These are phyloP conservation scores for Psilocybe cyanescens DNA, from an alignment of 768 basidiomycete genomes.

Conservation along the genomic window DNA sequence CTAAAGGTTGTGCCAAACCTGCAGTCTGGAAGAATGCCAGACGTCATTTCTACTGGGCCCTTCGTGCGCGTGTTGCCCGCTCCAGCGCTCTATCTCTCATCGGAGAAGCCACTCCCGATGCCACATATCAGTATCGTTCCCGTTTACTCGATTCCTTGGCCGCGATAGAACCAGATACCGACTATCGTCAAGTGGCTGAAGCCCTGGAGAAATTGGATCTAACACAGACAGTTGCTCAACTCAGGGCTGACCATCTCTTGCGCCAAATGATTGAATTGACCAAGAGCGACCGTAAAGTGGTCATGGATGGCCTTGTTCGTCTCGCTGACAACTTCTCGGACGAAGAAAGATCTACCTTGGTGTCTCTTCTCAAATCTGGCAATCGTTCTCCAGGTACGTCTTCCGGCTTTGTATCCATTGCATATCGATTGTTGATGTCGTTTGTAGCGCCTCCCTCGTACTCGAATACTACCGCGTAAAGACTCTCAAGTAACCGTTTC, in stretches of 20 bases:
- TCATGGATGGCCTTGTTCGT: constrained; percentile 72
- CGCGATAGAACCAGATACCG: constrained; percentile 51
- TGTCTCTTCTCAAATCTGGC: constrained; percentile 61
- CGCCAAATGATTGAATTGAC: constrained; percentile 68
- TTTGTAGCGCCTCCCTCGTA: constrained; percentile 42
- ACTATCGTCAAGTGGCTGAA: constrained; percentile 62
- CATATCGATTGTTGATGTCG: constrained; percentile 1
- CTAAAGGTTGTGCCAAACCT: constrained; percentile 91
- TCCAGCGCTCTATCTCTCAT: constrained; percentile 67
- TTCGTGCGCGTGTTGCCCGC: constrained; percentile 79
- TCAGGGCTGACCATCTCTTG: constrained; percentile 72
- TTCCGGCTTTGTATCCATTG: background rate
- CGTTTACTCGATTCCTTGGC: constrained; percentile 68
- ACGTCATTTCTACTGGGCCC: constrained; percentile 92
- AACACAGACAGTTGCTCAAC: constrained; percentile 58
- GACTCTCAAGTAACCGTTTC: background rate
- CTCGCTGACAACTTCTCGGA: constrained; percentile 73
- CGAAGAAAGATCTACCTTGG: constrained; percentile 70
- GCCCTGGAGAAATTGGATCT: constrained; percentile 76
- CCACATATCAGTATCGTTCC: constrained; percentile 67
- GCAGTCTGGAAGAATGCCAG: constrained; percentile 88
- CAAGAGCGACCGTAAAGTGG: constrained; percentile 77
- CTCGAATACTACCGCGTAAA: constrained; percentile 29
- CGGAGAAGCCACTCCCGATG: constrained; percentile 71
- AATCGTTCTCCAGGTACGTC: constrained; percentile 62